Percentiles rank a stretch among this genome's conserved stretches.
Evolutionary conservation across 441 rosid species (phyloP).

Genomic region (Flueggea neowawraea): DNA sequence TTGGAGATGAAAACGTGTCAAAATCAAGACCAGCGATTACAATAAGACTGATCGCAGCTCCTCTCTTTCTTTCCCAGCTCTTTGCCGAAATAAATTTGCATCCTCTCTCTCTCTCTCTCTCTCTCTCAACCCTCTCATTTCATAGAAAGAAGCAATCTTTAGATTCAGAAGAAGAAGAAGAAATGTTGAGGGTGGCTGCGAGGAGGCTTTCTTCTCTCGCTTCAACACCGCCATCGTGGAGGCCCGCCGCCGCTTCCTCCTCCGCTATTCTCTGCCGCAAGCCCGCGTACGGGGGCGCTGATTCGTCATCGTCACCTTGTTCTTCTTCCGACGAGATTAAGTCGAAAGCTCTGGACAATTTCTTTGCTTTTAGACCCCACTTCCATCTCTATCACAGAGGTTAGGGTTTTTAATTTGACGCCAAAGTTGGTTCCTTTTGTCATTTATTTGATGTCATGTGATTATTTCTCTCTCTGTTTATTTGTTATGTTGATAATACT

Average conservation of each 20-base stretch:
- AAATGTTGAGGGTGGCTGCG: conserved; percentile 41
- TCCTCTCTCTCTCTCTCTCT: not conserved
- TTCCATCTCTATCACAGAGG: conserved; percentile 39
- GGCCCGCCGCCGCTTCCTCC: conserved; percentile 22
- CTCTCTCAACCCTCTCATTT: not conserved
- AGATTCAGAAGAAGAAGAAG: not conserved
- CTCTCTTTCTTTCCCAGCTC: not conserved
- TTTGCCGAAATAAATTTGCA: not conserved
- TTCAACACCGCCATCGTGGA: conserved; percentile 26
- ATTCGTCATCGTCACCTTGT: conserved; percentile 17
- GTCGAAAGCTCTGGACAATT: conserved; percentile 10
- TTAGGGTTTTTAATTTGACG: conserved; percentile 10
- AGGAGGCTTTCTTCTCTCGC: conserved; percentile 44
- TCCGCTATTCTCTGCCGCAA: conserved; percentile 19
- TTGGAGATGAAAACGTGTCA: too few species aligned
- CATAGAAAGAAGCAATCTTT: not conserved
- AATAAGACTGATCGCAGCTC: not conserved
- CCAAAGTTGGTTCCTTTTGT: not conserved
- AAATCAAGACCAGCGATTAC: too few species aligned
- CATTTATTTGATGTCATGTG: not conserved
- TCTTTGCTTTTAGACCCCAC: conserved; percentile 10
- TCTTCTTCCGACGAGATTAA: conserved; percentile 13
- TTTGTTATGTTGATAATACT: too few species aligned
- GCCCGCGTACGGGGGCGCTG: conserved; percentile 7
- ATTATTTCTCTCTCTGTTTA: too few species aligned